phyloP scores from a whole-genome alignment of 441 rosid species.

The Aleurites moluccanus region DNA sequence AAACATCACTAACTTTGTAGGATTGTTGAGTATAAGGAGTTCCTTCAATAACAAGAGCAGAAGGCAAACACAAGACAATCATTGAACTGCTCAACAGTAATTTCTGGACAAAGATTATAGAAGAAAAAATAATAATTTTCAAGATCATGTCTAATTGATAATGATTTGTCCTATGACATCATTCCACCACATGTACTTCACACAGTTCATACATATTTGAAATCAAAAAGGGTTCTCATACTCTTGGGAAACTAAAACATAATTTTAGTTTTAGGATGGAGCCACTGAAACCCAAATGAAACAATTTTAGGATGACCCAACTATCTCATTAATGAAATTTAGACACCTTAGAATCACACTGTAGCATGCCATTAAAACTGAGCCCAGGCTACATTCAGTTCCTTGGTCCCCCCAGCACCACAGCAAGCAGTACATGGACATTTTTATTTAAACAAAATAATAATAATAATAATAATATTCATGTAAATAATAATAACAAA shows the following conservation, averaged over 20 bases:
- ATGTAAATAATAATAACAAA: neutral
- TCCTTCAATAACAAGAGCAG: constrained; percentile 35
- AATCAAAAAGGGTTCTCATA: neutral
- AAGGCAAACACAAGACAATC: constrained; percentile 16
- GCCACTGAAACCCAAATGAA: neutral
- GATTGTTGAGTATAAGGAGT: constrained; percentile 55
- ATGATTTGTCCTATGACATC: neutral
- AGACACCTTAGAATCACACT: neutral
- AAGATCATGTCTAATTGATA: neutral
- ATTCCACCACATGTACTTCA: neutral
- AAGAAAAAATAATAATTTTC: neutral
- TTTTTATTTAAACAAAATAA: neutral
- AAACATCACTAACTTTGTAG: constrained; percentile 55
- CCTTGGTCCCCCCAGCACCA: neutral
- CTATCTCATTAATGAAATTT: neutral
- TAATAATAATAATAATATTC: neutral
- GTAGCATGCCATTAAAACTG: neutral
- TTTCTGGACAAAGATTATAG: neutral
- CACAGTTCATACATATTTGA: neutral
- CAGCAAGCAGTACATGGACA: neutral
- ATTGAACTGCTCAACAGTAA: constrained; percentile 10
- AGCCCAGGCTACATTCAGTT: neutral
- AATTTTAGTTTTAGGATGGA: neutral
- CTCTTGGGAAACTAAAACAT: neutral
- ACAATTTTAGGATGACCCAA: neutral